phyloP scores from a whole-genome alignment of 2,329 filamentous ascomycete genomes.

The Camillea tinctor region DNA sequence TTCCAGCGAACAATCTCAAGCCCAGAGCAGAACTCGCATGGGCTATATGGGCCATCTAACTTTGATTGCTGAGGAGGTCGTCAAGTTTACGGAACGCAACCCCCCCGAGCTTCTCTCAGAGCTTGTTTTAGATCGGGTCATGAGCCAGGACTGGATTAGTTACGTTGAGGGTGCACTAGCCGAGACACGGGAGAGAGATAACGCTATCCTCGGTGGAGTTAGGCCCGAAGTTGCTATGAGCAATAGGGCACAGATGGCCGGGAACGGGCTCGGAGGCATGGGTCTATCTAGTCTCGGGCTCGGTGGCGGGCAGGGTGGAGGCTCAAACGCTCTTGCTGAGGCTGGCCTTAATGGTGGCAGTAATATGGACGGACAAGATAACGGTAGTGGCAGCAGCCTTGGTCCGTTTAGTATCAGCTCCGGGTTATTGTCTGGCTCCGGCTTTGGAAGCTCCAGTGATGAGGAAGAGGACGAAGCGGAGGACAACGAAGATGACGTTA shows the following conservation, averaged over 20 bases:
- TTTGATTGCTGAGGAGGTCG: conserved; percentile 94
- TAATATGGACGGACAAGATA: conserved; percentile 63
- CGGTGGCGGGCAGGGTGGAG: conserved; percentile 35
- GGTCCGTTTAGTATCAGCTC: conserved; percentile 71
- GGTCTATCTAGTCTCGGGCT: conserved; percentile 48
- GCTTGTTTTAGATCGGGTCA: conserved; percentile 81
- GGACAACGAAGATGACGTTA: conserved; percentile 73
- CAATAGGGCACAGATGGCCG: conserved; percentile 64
- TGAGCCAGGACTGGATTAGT: conserved; percentile 86
- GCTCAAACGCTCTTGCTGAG: conserved; percentile 72
- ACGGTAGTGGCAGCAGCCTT: conserved; percentile 62
- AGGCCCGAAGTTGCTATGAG: conserved; percentile 86
- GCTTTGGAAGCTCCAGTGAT: conserved; percentile 92
- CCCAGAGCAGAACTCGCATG: conserved; percentile 81
- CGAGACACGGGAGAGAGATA: conserved; percentile 92
- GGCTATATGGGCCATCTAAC: conserved; percentile 98
- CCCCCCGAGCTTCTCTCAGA: conserved; percentile 84
- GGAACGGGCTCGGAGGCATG: conserved; percentile 47
- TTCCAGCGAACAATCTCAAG: conserved; percentile 81
- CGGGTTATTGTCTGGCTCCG: conserved; percentile 72
- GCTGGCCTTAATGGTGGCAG: conserved; percentile 67
- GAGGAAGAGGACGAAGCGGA: conserved; percentile 96
- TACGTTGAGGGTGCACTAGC: conserved; percentile 93
- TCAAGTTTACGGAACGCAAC: conserved; percentile 96
- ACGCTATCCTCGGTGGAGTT: conserved; percentile 95